Base-by-base conservation (phyloP, 768 basidiomycete genomes). In the Tylopilus felleus region DNA sequence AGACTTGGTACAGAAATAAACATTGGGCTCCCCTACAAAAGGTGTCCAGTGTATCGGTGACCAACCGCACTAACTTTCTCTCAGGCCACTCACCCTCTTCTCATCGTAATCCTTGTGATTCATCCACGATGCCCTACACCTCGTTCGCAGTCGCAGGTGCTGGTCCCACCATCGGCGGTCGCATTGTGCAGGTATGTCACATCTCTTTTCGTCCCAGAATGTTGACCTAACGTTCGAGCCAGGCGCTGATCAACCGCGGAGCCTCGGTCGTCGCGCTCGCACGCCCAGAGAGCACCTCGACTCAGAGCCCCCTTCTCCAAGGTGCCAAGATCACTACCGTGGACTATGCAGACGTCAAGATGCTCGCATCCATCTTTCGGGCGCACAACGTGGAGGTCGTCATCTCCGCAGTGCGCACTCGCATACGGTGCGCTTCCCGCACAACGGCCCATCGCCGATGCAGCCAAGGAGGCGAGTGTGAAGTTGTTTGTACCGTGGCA, bases 401-500 rank as follows among this genome's bases (percentile, higher is more conserved):
- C 35, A 40, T 74, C 33, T 74, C 71, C 14, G 66, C n/a, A n/a
- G n/a, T n/a, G n/a, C n/a, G n/a, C 71, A 7, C 38, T 74, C 36
- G 66, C 68, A 16, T 65, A 60, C 3, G 64, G 60, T 8, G 73
- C 62, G 8, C 57, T 68, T 14, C 39, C 49, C 3, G 58, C 56
- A 7, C 72, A 73, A 47, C 58, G 57, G 25, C 40, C 57, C 2
- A 51, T 75, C 33, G 73, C 67, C 14, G 67, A 71, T 8, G 74
- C 74, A 14, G 70, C 75, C 23, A 72, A 71, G 51, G 61, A 59
- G 35, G 74, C 73, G 1, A 67, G 63, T 0, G 71, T 75, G 19
- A 71, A 71, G 56, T 33, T 76, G 45, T 74, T 75, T 45, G 72
- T 72, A n/a, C 72, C 74, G 68, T 4, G 62, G 62, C 6, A 67